Percentiles rank a stretch among this genome's conserved stretches.
Conservation (phyloP, 257 asterid species). For the Sherardia arvensis region DNA sequence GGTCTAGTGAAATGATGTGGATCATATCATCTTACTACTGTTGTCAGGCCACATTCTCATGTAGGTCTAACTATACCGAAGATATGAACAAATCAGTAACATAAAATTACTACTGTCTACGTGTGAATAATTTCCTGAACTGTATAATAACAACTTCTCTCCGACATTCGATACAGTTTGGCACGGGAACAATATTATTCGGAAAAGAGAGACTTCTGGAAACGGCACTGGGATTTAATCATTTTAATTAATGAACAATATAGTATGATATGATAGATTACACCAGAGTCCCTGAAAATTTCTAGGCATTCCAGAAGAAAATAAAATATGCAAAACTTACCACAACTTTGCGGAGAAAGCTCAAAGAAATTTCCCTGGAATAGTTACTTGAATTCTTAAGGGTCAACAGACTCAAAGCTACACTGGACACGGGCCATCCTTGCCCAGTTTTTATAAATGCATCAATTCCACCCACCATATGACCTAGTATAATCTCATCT, state of each 20-base stretch:
- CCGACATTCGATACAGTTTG: background rate
- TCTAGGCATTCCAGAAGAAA: background rate
- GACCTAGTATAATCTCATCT: constrained; percentile 70
- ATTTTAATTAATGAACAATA: background rate
- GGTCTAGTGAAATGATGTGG: background rate
- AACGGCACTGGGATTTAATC: background rate
- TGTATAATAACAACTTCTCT: background rate
- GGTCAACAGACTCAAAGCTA: constrained; percentile 48
- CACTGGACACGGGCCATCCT: constrained; percentile 75
- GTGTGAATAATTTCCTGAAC: background rate
- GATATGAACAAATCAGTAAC: background rate
- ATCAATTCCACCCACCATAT: constrained; percentile 68
- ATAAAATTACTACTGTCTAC: background rate
- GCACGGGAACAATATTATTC: no score
- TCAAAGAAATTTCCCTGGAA: constrained; percentile 51
- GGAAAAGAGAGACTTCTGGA: background rate
- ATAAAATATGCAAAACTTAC: constrained; percentile 32
- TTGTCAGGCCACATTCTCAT: background rate
- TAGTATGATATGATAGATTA: background rate
- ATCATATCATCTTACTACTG: background rate
- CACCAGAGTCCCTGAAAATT: background rate
- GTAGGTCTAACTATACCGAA: background rate
- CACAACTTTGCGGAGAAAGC: constrained; percentile 69
- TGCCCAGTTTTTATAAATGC: constrained; percentile 73
- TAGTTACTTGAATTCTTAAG: constrained; percentile 59